These are phyloP conservation scores for Lactifluus volemus DNA, from an alignment of 768 basidiomycete species.

Conservation along the genomic window DNA sequence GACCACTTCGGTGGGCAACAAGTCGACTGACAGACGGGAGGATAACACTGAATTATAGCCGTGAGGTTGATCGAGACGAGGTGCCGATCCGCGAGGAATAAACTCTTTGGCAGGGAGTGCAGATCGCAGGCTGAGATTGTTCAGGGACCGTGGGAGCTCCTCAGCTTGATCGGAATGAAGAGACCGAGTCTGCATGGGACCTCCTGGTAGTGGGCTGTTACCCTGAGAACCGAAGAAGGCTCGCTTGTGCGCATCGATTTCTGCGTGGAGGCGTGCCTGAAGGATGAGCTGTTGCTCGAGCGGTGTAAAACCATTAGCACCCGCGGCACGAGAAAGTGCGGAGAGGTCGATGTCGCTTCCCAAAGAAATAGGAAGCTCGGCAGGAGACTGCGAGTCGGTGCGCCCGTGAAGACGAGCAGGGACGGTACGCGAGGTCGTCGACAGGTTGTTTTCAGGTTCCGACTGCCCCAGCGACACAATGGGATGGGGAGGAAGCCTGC, in stretches of 20 bases:
- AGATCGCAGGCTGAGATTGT: slow-evolving; percentile 12
- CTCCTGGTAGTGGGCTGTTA: neutral
- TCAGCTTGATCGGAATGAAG: slow-evolving; percentile 2
- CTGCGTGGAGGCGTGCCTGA: slow-evolving; percentile 17
- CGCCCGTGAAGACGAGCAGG: slow-evolving; percentile 12
- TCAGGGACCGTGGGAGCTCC: slow-evolving; percentile 10
- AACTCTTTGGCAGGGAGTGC: slow-evolving; percentile 17
- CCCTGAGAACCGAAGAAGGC: slow-evolving; percentile 12
- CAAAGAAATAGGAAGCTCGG: neutral
- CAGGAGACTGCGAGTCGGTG: neutral
- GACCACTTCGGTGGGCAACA: neutral
- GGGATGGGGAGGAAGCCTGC: slow-evolving; percentile 19
- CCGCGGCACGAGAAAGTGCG: slow-evolving; percentile 11
- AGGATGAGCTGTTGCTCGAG: slow-evolving; percentile 20
- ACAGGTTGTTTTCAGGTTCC: neutral
- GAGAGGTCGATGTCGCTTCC: slow-evolving; percentile 19
- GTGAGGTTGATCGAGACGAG: slow-evolving; percentile 3
- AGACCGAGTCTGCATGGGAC: neutral
- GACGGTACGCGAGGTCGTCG: slow-evolving; percentile 1
- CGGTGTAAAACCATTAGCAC: slow-evolving; percentile 17
- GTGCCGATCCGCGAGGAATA: slow-evolving; percentile 14
- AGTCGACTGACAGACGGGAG: slow-evolving; percentile 4
- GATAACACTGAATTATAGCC: neutral
- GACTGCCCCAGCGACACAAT: slow-evolving; percentile 6
- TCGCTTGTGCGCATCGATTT: slow-evolving; percentile 15